Evolutionary conservation across 2,329 filamentous ascomycete species (phyloP).

Genomic region (Diaporthe aspalathi): DNA sequence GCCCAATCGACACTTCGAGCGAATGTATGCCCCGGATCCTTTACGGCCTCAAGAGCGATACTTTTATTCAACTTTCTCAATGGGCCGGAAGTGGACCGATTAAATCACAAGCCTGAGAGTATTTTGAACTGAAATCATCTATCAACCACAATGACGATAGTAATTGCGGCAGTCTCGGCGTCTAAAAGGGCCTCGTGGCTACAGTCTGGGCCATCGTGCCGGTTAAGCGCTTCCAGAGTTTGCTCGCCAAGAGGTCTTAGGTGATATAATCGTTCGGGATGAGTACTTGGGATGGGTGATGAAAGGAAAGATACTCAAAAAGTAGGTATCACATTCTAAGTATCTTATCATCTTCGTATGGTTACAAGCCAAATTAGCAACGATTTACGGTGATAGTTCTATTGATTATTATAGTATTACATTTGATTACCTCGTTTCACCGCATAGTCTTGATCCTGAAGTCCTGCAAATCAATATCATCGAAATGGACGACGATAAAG

Average conservation of each 20-base stretch:
- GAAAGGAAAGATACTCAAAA: neutral
- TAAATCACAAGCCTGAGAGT: too few relatives aligned
- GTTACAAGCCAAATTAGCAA: neutral
- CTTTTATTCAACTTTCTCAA: too few relatives aligned
- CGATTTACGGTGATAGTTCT: neutral
- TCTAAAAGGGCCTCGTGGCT: too few relatives aligned
- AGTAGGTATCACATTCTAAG: neutral
- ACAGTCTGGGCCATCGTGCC: too few relatives aligned
- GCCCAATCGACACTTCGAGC: too few relatives aligned
- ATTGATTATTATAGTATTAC: slow-evolving; percentile 55
- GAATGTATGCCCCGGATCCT: too few relatives aligned
- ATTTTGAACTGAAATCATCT: too few relatives aligned
- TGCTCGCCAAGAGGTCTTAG: neutral
- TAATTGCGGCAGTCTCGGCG: too few relatives aligned
- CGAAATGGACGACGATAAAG: slow-evolving; percentile 50
- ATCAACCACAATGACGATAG: too few relatives aligned
- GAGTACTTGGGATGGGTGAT: slow-evolving; percentile 14
- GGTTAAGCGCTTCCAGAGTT: neutral
- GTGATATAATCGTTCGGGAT: neutral
- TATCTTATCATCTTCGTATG: neutral
- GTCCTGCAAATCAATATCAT: slow-evolving; percentile 56
- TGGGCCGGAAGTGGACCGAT: too few relatives aligned
- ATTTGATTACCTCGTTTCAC: slow-evolving; percentile 54
- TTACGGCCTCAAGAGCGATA: too few relatives aligned
- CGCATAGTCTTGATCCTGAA: slow-evolving; percentile 52